Base-by-base conservation (phyloP, 2,329 filamentous ascomycete species). In the Emergomyces africanus region DNA sequence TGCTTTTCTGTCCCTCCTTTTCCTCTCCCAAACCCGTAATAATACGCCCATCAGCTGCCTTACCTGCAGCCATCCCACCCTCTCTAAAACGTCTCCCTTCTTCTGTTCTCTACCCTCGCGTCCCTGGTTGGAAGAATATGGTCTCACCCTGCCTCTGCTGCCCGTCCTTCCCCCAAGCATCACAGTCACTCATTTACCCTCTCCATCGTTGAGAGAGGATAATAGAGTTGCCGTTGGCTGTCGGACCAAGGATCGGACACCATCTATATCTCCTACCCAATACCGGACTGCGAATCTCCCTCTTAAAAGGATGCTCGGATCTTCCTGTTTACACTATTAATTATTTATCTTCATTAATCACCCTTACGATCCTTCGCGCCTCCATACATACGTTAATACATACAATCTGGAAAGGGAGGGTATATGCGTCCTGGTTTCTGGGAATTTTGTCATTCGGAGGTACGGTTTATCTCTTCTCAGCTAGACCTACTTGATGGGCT, bases 341-440 rank as follows among this genome's bases (percentile, higher is more conserved):
- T 50, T 57, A 57, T 57, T 51, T 58, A 58, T 44, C 54, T 5
- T 44, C 37, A 23, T 37, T 44, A 42, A 55, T 55, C 20, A 20
- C 8, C 39, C n/a, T 15, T 15, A 51, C 48, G 30, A 51, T n/a
- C 48, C 48, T n/a, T n/a, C 28, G 48, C 35, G 41, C 51, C 23
- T 54, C 23, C 51, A 39, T 23, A 14, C 33, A 41, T 25, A 41
- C 30, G 5, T n/a, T 20, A 37, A 25, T 54, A 41, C 20, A 39
- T 12, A 30, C 15, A 42, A 23, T 18, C 28, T 55, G 28, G 28
- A 44, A 55, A 33, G 54, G 54, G 55, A 37, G 55, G 25, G 33
- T 57, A 42, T 33, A 18, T 12, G 14, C 39, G 10, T 57, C 42
- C 20, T n/a, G 25, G 55, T 33, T 57, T 49, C 42, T 49, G 42